Evolutionary conservation across 2,329 filamentous ascomycete species (phyloP).

Genomic region (Fusarium incarnatum): DNA sequence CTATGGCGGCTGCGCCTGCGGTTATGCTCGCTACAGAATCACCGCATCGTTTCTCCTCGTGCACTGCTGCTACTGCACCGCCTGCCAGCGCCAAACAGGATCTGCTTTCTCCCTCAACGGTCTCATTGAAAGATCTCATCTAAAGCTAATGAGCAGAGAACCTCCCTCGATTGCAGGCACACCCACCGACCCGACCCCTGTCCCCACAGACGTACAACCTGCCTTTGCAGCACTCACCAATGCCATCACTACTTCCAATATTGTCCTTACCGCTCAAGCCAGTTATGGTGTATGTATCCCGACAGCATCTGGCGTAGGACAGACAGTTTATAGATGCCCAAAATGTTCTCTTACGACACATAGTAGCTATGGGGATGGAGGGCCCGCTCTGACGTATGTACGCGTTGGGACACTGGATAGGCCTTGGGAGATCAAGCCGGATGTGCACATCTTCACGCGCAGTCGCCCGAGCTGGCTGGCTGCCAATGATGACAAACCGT

Average conservation of each 20-base stretch:
- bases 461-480: conserved; percentile 55
- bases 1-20: conserved; percentile 71
- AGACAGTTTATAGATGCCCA: conserved; percentile 58
- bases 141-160: neutral
- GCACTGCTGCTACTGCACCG: conserved; percentile 61
- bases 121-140: conserved; percentile 52
- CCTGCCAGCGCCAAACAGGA: conserved; percentile 60
- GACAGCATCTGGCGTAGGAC: conserved; percentile 55
- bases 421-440: conserved; percentile 54
- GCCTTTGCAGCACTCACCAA: conserved; percentile 40
- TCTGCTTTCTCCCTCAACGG: conserved; percentile 56
- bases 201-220: conserved; percentile 27
- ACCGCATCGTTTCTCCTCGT: conserved; percentile 64
- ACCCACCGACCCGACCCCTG: conserved; percentile 11
- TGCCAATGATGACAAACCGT: conserved; percentile 52
- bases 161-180: conserved; percentile 30
- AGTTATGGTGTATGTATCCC: conserved; percentile 50
- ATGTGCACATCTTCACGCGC: conserved; percentile 59
- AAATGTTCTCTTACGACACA: conserved; percentile 55
- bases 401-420: conserved; percentile 59
- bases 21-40: conserved; percentile 74
- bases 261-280: neutral
- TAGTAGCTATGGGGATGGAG: conserved; percentile 54
- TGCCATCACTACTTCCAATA: conserved; percentile 14
- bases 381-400: conserved; percentile 52